Conservation (phyloP, 148 eudicot genomes). For the Chenopodium suecicum region DNA sequence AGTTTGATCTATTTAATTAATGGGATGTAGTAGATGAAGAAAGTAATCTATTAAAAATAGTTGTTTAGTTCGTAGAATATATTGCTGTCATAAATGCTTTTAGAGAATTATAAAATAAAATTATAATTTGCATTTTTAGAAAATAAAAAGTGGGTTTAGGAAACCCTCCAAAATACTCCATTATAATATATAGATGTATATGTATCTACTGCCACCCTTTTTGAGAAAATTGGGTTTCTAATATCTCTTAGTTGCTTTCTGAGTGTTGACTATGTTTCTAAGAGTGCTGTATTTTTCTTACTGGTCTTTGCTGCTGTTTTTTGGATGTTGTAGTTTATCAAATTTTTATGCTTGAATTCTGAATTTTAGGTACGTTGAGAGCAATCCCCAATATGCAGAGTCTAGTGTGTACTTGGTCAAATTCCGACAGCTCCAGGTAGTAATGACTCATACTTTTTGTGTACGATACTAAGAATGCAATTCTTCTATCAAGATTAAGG, state of each 20-base stretch:
- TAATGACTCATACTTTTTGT: background rate
- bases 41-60: no score
- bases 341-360: slow-evolving; percentile 6
- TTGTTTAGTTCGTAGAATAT: no score
- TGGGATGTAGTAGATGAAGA: no score
- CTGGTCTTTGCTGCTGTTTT: slow-evolving; percentile 1
- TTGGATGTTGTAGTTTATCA: background rate
- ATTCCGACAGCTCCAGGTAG: slow-evolving; percentile 97
- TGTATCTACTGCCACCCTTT: background rate
- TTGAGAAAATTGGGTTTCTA: background rate
- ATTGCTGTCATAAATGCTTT: no score
- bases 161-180: no score
- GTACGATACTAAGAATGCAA: background rate
- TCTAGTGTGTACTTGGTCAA: slow-evolving; percentile 93
- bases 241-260: background rate
- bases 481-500: background rate
- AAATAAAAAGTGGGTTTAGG: no score
- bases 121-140: no score
- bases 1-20: no score
- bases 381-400: slow-evolving; percentile 98
- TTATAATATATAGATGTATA: no score
- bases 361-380: slow-evolving; percentile 78
- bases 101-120: no score
- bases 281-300: background rate
- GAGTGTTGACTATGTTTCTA: background rate